Conservation (phyloP, 306 rosid species). For the Calophaca sinica region DNA sequence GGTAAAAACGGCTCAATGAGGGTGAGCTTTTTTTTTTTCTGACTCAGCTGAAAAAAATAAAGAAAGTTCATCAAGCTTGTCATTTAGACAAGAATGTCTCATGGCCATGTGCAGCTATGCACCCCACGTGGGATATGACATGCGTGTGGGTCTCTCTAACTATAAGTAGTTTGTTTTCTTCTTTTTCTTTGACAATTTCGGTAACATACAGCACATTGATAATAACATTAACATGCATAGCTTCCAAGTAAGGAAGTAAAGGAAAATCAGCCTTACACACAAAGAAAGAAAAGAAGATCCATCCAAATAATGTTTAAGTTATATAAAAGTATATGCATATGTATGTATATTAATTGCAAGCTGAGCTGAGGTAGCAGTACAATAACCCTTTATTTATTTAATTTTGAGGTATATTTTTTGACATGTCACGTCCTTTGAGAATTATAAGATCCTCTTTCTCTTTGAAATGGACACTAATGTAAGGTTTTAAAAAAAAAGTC, state of each 20-base stretch:
- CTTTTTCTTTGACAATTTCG: conserved; percentile 52
- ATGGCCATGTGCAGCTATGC: conserved; percentile 78
- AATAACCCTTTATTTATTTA: background rate
- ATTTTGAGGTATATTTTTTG: conserved; percentile 34
- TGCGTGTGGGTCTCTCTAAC: conserved; percentile 75
- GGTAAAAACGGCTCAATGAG: conserved; percentile 40
- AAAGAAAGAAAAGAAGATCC: conserved; percentile 24
- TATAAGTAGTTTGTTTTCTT: conserved; percentile 52
- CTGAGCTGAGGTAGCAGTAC: conserved; percentile 30
- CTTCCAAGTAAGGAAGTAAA: conserved; percentile 59
- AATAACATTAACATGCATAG: conserved; percentile 42
- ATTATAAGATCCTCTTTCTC: conserved; percentile 38
- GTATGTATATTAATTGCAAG: conserved; percentile 27
- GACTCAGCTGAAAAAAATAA: conserved; percentile 41
- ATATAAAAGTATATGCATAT: conserved; percentile 38
- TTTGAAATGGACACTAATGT: background rate
- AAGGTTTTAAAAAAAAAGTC: too few relatives aligned
- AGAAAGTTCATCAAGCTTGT: conserved; percentile 46
- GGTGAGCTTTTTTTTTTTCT: conserved; percentile 11
- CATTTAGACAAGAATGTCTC: conserved; percentile 71
- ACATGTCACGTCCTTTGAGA: background rate
- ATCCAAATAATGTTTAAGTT: conserved; percentile 20
- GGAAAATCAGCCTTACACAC: conserved; percentile 54
- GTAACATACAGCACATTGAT: conserved; percentile 52
- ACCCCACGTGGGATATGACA: conserved; percentile 75